Base-by-base conservation (phyloP, 768 basidiomycete genomes). In the Hygrocybe coccinea region DNA sequence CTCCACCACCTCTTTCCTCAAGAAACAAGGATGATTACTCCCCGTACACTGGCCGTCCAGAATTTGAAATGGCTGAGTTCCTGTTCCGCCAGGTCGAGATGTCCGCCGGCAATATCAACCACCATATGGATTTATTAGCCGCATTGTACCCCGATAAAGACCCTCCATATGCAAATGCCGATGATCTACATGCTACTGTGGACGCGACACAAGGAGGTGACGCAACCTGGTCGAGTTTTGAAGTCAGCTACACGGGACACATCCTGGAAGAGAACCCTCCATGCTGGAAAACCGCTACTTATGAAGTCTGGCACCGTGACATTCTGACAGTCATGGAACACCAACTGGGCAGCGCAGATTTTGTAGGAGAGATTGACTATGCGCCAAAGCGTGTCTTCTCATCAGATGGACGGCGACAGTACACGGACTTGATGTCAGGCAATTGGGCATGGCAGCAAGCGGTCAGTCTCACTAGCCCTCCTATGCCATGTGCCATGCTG, bases 281-380 rank as follows among this genome's bases (percentile, higher is more conserved):
- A 15, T 15, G 15, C 15, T 41, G 39, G 39, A 41, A 41, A 41
- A 15, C 39, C 5, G 39, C 39, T 21, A 41, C 39, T 4, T 41
- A 41, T 11, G 19, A 41, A 21, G 39, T 41, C 39, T 41, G 29
- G 29, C 29, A 29, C 29, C 29, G 29, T 29, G 29, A 29, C 29
- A 29, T 29, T 29, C 29, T 29, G 39, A 21, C 14, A 29, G 29
- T 29, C 29, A 29, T 29, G 29, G 8, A 29, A 29, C 29, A 29
- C 29, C 29, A 29, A 29, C 60, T 73, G 21, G 29, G 46, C 2
- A 65, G 21, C 15, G 22, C 64, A 0, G 64, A 62, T 15, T 71
- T 71, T 50, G 54, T 60, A 3, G 58, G 52, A 36, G 14, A 57
- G 9, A 51, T 68, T 25, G 57, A 71, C 44, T 59, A 38, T 21